Evolutionary conservation across 2,329 filamentous ascomycete genomes (phyloP).

Genomic region (Leptographium radiaticola): DNA sequence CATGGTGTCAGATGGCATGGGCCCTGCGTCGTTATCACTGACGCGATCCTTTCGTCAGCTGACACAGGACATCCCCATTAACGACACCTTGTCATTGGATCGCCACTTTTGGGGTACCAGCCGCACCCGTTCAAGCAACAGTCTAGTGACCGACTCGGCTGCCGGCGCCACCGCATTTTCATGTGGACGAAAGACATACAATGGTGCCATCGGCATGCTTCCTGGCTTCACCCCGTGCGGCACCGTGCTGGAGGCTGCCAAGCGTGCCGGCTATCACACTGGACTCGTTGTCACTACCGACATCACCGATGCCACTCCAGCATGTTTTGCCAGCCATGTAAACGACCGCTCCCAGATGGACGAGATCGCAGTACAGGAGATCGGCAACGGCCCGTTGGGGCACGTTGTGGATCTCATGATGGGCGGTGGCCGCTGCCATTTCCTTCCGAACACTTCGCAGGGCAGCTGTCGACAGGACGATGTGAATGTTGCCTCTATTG

Average conservation of each 20-base stretch:
- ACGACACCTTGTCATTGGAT: slow-evolving; percentile 70
- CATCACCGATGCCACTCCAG: slow-evolving; percentile 90
- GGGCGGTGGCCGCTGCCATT: slow-evolving; percentile 86
- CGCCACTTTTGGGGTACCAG: slow-evolving; percentile 83
- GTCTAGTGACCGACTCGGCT: slow-evolving; percentile 85
- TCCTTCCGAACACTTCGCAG: slow-evolving; percentile 66
- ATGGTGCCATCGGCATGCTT: slow-evolving; percentile 83
- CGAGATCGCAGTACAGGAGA: slow-evolving; percentile 80
- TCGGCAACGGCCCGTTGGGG: slow-evolving; percentile 77
- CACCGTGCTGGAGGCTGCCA: slow-evolving; percentile 85
- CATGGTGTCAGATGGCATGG: slow-evolving; percentile 99
- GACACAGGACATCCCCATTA: slow-evolving; percentile 55
- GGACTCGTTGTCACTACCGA: slow-evolving; percentile 91
- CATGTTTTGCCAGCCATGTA: slow-evolving; percentile 86
- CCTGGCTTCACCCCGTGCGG: slow-evolving; percentile 81
- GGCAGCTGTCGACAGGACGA: slow-evolving; percentile 75
- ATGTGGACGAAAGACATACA: slow-evolving; percentile 88
- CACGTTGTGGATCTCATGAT: slow-evolving; percentile 84
- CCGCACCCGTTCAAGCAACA: slow-evolving; percentile 71
- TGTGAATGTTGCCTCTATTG: slow-evolving; percentile 60
- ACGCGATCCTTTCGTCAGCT: slow-evolving; percentile 80
- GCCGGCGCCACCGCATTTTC: slow-evolving; percentile 96
- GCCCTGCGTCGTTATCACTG: slow-evolving; percentile 75
- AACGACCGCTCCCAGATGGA: slow-evolving; percentile 71
- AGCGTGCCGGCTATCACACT: slow-evolving; percentile 80